Evolutionary conservation across 1,284 basidiomycete species (phyloP).

Genomic region (Hymenochaete sp.): DNA sequence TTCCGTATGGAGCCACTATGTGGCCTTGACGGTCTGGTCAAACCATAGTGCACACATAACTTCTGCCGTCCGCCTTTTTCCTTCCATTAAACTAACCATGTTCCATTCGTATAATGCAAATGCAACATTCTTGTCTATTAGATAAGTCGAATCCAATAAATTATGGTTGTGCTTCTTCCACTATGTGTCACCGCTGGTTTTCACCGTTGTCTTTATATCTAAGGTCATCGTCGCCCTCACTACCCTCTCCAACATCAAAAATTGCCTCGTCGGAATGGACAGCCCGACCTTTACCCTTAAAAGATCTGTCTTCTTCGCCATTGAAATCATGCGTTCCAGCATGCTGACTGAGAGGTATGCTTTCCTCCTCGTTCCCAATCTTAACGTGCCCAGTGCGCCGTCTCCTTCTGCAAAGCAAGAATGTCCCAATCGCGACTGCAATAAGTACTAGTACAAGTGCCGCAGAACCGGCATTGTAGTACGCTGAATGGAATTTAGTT

Average conservation of each 20-base stretch:
- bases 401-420: conserved; percentile 65
- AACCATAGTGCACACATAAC: conserved; percentile 64
- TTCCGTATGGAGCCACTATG: conserved; percentile 68
- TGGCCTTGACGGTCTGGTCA: conserved; percentile 68
- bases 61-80: not conserved
- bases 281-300: conserved; percentile 38
- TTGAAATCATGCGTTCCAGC: conserved; percentile 29
- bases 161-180: not conserved
- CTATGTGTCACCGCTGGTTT: conserved; percentile 5
- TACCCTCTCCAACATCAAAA: conserved; percentile 40
- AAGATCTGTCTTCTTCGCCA: conserved; percentile 23
- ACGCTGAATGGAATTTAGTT: conserved; percentile 41
- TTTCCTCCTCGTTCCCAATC: conserved; percentile 40
- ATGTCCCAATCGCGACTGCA: conserved; percentile 58
- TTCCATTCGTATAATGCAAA: not conserved
- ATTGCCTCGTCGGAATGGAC: conserved; percentile 26
- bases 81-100: not conserved
- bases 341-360: conserved; percentile 42
- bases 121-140: no score
- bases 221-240: conserved; percentile 32
- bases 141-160: not conserved
- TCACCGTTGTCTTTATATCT: conserved; percentile 6
- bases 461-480: conserved; percentile 88
- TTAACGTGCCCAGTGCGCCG: conserved; percentile 28
- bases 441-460: conserved; percentile 76